Evolutionary conservation across 176 grass and related monocot genomes (phyloP), one percentile per base, ranked within the genome.

Genomic region (Avena sativa): DNA sequence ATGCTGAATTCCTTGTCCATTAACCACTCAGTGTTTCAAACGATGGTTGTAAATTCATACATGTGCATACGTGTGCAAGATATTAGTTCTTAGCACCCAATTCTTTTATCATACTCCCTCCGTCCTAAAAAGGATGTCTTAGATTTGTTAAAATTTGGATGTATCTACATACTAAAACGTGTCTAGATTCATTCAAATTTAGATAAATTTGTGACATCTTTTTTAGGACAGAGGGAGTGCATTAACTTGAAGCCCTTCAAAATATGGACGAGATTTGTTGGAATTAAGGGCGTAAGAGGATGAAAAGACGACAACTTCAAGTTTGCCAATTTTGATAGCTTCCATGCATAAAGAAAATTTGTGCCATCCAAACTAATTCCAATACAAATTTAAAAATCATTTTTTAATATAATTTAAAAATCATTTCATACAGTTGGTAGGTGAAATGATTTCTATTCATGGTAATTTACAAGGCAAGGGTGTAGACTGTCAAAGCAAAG

Each of bases 41-140:
- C 26, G 4, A 69, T 68, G 61, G 28, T 85, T 4, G 60, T 38
- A 43, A 67, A 66, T 68, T 32, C 14, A 68, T 48, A 83, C 11
- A 8, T 12, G 59, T 25, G 15, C 14, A 68, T 48, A 83, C 11
- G 12, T 12, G 59, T 25, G 15, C 47, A 44, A 65, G 15, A 6
- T 77, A 57, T 78, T 68, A 68, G 84, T 69, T 78, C 62, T 58
- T 69, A 79, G 53, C 63, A 56, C 48, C 55, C 4, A 69, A 69
- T 52, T 6, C 30, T 17, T 79, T 28, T 38, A 76, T 76, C 47
- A 62, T 12, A 50, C 32, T 34, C 32, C 32, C 32, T 34, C 32
- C 32, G 32, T 34, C 32, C 32, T 34, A 34, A 34, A 34, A 34
- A 34, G 32, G 32, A 34, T 34, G 32, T 34, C 32, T 34, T 34